These are phyloP conservation scores for Helenozyma rhizophorensis DNA, from an alignment of 805 yeast species.

Conservation along the genomic window DNA sequence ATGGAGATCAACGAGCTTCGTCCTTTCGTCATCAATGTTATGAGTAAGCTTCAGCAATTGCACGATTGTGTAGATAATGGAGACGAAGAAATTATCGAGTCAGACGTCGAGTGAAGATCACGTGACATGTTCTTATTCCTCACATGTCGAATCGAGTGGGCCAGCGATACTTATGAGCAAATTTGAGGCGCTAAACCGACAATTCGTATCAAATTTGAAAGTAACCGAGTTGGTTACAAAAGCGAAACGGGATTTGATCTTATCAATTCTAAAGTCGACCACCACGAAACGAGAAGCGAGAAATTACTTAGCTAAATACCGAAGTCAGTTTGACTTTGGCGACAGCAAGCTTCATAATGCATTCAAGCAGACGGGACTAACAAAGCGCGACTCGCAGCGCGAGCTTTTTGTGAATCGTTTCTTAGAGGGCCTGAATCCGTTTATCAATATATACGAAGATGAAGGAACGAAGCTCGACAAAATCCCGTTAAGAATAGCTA, in stretches of 20 bases:
- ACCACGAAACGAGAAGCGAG: constrained; percentile 92
- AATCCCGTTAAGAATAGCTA: constrained; percentile 50
- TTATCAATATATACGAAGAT: constrained; percentile 27
- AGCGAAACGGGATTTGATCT: constrained; percentile 64
- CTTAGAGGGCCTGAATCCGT: constrained; percentile 29
- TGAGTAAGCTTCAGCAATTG: constrained; percentile 69
- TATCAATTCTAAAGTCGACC: constrained; percentile 81
- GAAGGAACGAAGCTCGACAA: constrained; percentile 32
- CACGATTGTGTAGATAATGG: constrained; percentile 30
- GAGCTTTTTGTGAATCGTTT: constrained; percentile 31
- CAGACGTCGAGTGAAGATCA: constrained; percentile 9
- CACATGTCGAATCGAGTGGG: not conserved
- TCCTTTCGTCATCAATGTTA: constrained; percentile 73
- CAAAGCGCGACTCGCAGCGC: constrained; percentile 15
- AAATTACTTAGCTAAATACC: constrained; percentile 71
- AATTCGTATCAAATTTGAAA: constrained; percentile 35
- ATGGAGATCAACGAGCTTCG: constrained; percentile 86
- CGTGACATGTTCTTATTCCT: not conserved
- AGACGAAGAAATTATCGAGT: constrained; percentile 12
- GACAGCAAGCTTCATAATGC: constrained; percentile 8
- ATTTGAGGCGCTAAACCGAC: constrained; percentile 22
- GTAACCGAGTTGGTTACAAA: constrained; percentile 31
- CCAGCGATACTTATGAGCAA: constrained; percentile 24
- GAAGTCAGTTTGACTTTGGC: constrained; percentile 36
- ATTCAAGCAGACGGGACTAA: no score